These are phyloP conservation scores for Plenodomus lindquistii DNA, from an alignment of 2,329 filamentous ascomycete species.

Conservation along the genomic window DNA sequence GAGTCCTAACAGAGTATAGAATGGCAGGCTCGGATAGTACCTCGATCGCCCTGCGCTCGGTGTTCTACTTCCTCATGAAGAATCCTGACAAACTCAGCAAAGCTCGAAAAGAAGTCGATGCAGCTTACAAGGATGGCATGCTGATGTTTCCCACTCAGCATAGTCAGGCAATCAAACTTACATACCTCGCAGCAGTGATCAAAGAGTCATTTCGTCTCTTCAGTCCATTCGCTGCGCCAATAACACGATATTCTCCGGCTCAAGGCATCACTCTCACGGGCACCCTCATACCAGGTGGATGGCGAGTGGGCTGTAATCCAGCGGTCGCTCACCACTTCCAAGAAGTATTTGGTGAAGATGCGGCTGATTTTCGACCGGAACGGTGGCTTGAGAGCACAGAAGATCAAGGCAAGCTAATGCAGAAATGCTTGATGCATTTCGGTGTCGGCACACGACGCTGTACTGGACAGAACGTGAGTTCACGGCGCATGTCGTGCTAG, in stretches of 20 bases:
- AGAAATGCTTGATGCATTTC: conserved; percentile 69
- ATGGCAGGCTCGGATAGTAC: conserved; percentile 46
- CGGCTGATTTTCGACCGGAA: conserved; percentile 68
- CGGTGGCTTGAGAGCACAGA: conserved; percentile 60
- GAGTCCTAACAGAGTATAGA: conserved; percentile 6
- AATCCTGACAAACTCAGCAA: conserved; percentile 24
- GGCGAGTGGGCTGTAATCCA: conserved; percentile 72
- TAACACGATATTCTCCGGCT: conserved; percentile 72
- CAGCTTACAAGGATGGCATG: conserved; percentile 10
- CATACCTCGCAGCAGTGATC: conserved; percentile 75
- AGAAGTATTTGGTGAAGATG: conserved; percentile 69
- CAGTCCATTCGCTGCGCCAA: conserved; percentile 69
- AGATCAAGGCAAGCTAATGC: conserved; percentile 65
- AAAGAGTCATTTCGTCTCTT: conserved; percentile 78
- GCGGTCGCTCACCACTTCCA: conserved; percentile 73
- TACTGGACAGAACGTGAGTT: conserved; percentile 57
- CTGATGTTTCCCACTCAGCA: conserved; percentile 18
- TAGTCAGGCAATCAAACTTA: conserved; percentile 63
- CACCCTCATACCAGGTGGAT: conserved; percentile 65
- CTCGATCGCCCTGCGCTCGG: conserved; percentile 34
- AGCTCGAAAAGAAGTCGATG: conserved; percentile 22
- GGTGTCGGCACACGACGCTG: conserved; percentile 71
- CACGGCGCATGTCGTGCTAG: conserved; percentile 19
- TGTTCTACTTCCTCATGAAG: conserved; percentile 48
- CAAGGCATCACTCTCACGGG: conserved; percentile 66